Conservation (phyloP, 768 basidiomycete genomes). For the Mrakia gelida region DNA sequence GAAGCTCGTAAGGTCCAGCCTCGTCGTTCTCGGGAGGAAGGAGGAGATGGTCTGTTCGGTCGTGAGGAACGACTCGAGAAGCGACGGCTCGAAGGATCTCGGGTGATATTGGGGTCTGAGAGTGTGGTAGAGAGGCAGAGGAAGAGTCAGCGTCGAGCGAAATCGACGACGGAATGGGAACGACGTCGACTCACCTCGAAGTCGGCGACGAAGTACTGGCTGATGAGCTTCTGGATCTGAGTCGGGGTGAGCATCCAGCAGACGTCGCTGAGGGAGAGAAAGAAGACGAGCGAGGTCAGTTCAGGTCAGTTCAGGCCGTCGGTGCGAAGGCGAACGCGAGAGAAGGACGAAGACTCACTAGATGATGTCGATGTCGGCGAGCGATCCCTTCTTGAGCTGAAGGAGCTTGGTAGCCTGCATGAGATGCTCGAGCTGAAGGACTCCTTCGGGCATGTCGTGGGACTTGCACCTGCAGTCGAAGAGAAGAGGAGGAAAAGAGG, state of each 20-base stretch:
- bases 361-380: conserved; percentile 96
- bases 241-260: conserved; percentile 99
- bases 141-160: background rate
- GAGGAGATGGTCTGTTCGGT: conserved; percentile 92
- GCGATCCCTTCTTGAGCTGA: conserved; percentile 94
- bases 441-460: conserved; percentile 98
- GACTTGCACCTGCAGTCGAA: conserved; percentile 99
- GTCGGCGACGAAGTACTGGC: conserved; percentile 97
- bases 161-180: background rate
- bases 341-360: conserved; percentile 48
- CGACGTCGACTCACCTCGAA: conserved; percentile 70
- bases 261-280: conserved; percentile 49
- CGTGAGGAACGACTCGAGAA: conserved; percentile 89
- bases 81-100: conserved; percentile 97
- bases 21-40: conserved; percentile 95
- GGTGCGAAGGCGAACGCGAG: background rate
- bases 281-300: background rate
- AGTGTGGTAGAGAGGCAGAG: background rate
- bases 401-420: conserved; percentile 99
- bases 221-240: conserved; percentile 99
- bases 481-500: conserved; percentile 47
- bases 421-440: conserved; percentile 92
- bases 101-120: conserved; percentile 87
- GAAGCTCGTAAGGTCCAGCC: conserved; percentile 90
- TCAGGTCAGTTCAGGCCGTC: background rate